phyloP scores from a whole-genome alignment of 805 yeast genomes.

The Candida germanica region DNA sequence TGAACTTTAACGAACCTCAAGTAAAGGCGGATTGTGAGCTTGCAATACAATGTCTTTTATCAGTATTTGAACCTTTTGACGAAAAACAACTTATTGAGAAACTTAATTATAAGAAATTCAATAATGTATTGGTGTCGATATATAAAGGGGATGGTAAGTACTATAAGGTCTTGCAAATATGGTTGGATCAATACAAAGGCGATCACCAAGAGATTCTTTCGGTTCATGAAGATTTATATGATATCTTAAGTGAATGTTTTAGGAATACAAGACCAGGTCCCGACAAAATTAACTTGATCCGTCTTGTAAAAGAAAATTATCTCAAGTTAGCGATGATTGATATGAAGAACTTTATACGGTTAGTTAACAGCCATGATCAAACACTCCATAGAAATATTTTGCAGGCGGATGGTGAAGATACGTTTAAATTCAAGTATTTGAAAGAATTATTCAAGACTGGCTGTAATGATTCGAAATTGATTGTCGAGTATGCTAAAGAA shows the following conservation, averaged over 20 bases:
- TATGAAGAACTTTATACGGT: conserved; percentile 29
- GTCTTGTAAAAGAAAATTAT: conserved; percentile 24
- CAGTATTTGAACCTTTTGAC: conserved; percentile 61
- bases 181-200: conserved; percentile 34
- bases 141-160: conserved; percentile 53
- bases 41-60: conserved; percentile 69
- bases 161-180: conserved; percentile 51
- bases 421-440: conserved; percentile 31
- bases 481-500: conserved; percentile 4
- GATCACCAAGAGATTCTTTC: conserved; percentile 10
- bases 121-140: conserved; percentile 55
- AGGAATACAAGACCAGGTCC: conserved; percentile 13
- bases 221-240: conserved; percentile 15
- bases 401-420: conserved; percentile 17
- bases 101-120: conserved; percentile 54
- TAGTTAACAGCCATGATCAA: conserved; percentile 37
- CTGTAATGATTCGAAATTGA: conserved; percentile 4
- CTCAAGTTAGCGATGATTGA: conserved; percentile 24
- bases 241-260: conserved; percentile 26
- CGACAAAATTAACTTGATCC: conserved; percentile 23
- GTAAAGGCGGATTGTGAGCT: conserved; percentile 63
- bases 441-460: conserved; percentile 21
- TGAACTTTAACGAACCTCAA: conserved; percentile 32
- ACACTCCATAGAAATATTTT: conserved; percentile 38
- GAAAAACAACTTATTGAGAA: conserved; percentile 46